Evolutionary conservation across 805 yeast genomes (phyloP).

Genomic region (Wickerhamiella nectarea): DNA sequence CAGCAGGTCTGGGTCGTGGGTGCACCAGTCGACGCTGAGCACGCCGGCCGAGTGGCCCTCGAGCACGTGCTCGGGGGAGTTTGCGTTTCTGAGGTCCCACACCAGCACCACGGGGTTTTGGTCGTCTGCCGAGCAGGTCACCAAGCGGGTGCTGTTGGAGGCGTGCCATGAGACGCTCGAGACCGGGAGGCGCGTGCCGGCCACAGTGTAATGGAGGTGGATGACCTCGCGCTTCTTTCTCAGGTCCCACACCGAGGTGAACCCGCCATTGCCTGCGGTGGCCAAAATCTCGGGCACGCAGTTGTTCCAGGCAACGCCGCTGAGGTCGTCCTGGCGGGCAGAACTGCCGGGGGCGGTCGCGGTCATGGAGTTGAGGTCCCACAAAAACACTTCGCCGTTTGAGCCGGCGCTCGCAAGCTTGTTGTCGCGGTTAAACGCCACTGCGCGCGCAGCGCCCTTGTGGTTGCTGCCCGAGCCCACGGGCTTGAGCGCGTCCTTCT

Average conservation of each 20-base stretch:
- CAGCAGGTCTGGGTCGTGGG: constrained; percentile 60
- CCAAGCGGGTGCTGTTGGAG: constrained; percentile 63
- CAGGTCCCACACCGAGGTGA: constrained; percentile 87
- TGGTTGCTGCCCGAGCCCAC: constrained; percentile 30
- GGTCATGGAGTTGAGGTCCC: constrained; percentile 64
- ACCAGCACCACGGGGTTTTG: constrained; percentile 55
- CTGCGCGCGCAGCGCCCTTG: constrained; percentile 49
- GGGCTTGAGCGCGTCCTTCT: constrained; percentile 16
- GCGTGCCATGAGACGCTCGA: constrained; percentile 95
- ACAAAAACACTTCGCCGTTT: constrained; percentile 76
- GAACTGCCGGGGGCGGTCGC: constrained; percentile 59
- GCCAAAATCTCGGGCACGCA: constrained; percentile 77
- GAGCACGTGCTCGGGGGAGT: constrained; percentile 69
- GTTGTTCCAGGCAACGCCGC: constrained; percentile 80
- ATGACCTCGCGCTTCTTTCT: constrained; percentile 78
- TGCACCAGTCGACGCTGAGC: constrained; percentile 86
- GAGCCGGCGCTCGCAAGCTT: constrained; percentile 77
- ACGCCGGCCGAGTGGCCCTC: constrained; percentile 81
- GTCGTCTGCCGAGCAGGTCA: constrained; percentile 79
- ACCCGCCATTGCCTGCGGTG: constrained; percentile 71
- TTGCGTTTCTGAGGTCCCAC: constrained; percentile 91
- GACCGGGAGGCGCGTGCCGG: constrained; percentile 45
- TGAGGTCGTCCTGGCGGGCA: constrained; percentile 60
- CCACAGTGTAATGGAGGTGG: constrained; percentile 52
- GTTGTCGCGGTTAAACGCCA: constrained; percentile 63